Base-by-base conservation (phyloP, 768 basidiomycete genomes). In the Kwoniella bestiolae region DNA sequence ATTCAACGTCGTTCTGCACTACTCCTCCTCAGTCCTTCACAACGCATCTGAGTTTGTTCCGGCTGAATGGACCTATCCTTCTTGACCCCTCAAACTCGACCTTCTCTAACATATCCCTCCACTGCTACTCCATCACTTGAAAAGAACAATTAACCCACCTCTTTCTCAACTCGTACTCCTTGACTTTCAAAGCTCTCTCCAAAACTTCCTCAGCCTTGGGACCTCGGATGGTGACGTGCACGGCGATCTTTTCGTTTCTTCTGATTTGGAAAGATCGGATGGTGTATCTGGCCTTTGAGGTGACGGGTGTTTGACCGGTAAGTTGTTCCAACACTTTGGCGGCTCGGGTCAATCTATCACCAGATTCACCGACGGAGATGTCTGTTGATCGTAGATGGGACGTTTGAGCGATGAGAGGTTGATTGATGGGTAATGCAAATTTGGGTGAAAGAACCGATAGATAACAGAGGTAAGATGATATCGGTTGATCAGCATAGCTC, bases 161-260 rank as follows among this genome's bases (percentile, higher is more conserved):
- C 83, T 92, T 91, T 80, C 89, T 88, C 83, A 99, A 85, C 85
- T 99, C 96, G 86, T 99, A 98, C 85, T 99, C 96, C 88, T 99
- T 99, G 80, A 98, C 96, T 84, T 98, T 99, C 83, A 99, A 86
- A 50, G 94, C 95, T 76, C 95, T 92, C 86, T 99, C 95, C 76
- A 99, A 86, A 82, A 98, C 97, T 83, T 99, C 95, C 87, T 98
- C 95, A 38, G 95, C 95, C 85, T 99, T 99, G 74, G 95, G 95
- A 29, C 95, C 95, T 76, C 95, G 92, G 85, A 99, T 96, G 82
- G 95, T 99, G 78, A 94, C 93, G 84, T 94, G 93, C 72, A 92
- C 91, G 53, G 95, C 95, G 82, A 98, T 99, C 88, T 99, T 99
- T 85, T 99, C 95, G 86, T 99, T 99, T 85, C 96, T 91, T 82